These are phyloP conservation scores for Trebouxia gelatinosa DNA, from an alignment of 163 green algal species.

Conservation along the genomic window DNA sequence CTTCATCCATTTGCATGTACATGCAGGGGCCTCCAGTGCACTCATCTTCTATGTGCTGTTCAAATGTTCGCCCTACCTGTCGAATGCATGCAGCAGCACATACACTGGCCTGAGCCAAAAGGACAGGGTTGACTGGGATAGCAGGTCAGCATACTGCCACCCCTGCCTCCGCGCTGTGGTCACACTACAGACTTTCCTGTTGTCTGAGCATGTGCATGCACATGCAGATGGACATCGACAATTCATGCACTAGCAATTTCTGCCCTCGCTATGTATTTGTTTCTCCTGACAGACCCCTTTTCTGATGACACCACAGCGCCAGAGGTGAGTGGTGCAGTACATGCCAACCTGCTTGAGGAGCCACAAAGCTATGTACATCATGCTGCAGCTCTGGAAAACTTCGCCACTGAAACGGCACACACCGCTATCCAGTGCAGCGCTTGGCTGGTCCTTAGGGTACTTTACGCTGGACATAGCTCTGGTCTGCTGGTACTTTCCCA, in stretches of 20 bases:
- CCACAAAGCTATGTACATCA: too few relatives aligned
- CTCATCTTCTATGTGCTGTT: conserved; percentile 14
- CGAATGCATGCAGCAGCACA: background rate
- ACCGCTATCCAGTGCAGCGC: conserved; percentile 36
- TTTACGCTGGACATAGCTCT: conserved; percentile 50
- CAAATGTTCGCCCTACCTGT: conserved; percentile 29
- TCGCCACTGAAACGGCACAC: conserved; percentile 8
- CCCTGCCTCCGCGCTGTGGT: background rate
- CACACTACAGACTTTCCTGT: background rate
- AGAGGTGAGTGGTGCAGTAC: conserved; percentile 2
- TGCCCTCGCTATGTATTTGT: conserved; percentile 6
- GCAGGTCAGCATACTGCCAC: conserved; percentile 32
- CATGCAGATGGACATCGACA: conserved; percentile 35
- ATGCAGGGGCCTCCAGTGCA: conserved; percentile 25
- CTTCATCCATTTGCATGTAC: too few relatives aligned
- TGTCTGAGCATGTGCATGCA: background rate
- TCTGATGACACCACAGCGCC: background rate
- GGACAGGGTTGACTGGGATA: conserved; percentile 41
- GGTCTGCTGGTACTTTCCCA: conserved; percentile 40
- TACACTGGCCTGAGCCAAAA: conserved; percentile 23
- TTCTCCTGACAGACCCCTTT: conserved; percentile 25
- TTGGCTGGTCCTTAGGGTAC: conserved; percentile 57
- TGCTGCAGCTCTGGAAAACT: conserved; percentile 5
- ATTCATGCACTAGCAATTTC: conserved; percentile 42
- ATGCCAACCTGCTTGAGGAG: background rate